phyloP scores from a whole-genome alignment of 2,329 filamentous ascomycete species.

The Pezicula neosporulosa region DNA sequence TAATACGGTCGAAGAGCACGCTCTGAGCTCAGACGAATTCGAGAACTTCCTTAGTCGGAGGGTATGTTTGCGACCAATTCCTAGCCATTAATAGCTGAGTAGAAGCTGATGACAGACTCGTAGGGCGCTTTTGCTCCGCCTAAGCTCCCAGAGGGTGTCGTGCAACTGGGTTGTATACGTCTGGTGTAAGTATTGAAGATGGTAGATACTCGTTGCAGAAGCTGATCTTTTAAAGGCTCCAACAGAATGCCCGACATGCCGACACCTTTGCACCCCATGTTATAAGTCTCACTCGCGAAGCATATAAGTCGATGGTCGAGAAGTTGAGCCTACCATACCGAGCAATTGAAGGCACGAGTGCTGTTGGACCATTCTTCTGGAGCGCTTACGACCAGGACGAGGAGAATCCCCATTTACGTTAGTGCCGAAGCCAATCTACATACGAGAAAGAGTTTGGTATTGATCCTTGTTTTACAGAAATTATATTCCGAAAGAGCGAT shows the following conservation, averaged over 20 bases:
- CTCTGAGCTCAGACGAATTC: conserved; percentile 8
- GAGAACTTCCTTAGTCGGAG: conserved; percentile 12
- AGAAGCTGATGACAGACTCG: not conserved
- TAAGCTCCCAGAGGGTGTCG: conserved; percentile 19
- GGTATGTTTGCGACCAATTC: conserved; percentile 3
- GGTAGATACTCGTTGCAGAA: conserved; percentile 1
- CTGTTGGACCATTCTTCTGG: conserved; percentile 64
- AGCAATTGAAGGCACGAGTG: conserved; percentile 56
- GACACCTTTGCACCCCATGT: conserved; percentile 56
- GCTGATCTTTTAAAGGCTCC: conserved; percentile 15
- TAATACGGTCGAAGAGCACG: conserved; percentile 10
- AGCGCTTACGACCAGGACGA: conserved; percentile 53
- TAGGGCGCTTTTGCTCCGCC: conserved; percentile 25
- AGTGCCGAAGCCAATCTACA: conserved; percentile 18
- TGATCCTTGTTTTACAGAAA: conserved; percentile 37
- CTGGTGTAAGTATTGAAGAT: conserved; percentile 14
- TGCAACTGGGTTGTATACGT: conserved; percentile 14
- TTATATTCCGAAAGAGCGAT: conserved; percentile 63
- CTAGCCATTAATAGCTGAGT: not conserved
- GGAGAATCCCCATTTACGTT: conserved; percentile 54
- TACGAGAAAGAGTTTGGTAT: not conserved
- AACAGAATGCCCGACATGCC: conserved; percentile 44
- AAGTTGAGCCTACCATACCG: conserved; percentile 51
- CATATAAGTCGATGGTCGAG: conserved; percentile 55
- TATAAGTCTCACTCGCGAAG: conserved; percentile 46